Evolutionary conservation across 306 rosid species (phyloP), one percentile per base, ranked within the genome.

Genomic region (Dalbergia oliveri): DNA sequence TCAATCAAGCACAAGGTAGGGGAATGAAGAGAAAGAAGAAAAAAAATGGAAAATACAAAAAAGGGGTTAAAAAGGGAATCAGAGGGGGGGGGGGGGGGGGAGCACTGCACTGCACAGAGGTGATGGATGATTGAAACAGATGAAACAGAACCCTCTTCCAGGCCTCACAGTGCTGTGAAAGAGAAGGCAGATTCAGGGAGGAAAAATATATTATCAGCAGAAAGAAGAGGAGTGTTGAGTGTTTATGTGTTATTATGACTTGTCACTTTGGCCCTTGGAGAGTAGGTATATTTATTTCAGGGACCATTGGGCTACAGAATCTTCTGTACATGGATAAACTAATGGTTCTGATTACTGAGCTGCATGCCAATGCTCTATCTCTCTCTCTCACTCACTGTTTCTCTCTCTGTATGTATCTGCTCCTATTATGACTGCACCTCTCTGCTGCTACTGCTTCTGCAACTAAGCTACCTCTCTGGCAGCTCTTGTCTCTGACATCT

Each of bases 401-500:
- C 73, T 80, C 13, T 74, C 85, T 67, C 21, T 49, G 21, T 61
- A 51, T 76, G 39, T 69, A 82, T 83, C 86, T 86, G 86, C 76
- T 81, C 80, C 79, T 90, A 85, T 89, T 84, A 88, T 91, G 93
- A 88, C 97, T 90, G 97, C 89, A 89, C 92, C 88, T 87, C 96
- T 85, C 92, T 86, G 89, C 43, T 79, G 85, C 83, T 84, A 81
- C 91, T 88, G 97, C 72, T 23, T 83, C 89, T 86, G 87, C 86
- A 81, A 79, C 88, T 81, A 81, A 69, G 85, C 90, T 86, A 95
- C 83, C 69, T n/a, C 80, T 86, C 81, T 88, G 86, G 87, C 99
- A 91, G 83, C 87, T 85, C 95, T 74, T 89, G 98, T 91, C 91
- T 90, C 98, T 95, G 98, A 93, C 94, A 93, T 59, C 89, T 88